Evolutionary conservation across 1,284 basidiomycete species (phyloP).

Genomic region (Cryptococcus sp.): DNA sequence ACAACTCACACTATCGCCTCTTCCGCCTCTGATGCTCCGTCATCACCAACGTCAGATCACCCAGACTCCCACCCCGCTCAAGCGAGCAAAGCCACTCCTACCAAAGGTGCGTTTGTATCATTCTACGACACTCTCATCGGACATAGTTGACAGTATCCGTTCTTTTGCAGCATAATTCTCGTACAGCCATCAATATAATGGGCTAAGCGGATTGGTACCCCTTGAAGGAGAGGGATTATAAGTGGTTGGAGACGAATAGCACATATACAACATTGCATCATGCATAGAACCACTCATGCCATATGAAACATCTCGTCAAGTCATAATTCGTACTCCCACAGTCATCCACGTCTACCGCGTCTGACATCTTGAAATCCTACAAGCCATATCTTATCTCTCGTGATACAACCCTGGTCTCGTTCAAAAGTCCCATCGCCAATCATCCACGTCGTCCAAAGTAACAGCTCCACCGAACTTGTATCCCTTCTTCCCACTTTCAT

Average conservation of each 20-base stretch:
- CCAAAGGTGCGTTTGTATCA: constrained; percentile 20
- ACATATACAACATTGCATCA: not conserved
- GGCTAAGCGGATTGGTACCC: too few species aligned
- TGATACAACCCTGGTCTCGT: not conserved
- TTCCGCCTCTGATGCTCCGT: constrained; percentile 21
- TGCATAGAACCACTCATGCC: too few species aligned
- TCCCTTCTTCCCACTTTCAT: constrained; percentile 32
- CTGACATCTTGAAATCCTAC: too few species aligned
- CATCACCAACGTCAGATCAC: constrained; percentile 11
- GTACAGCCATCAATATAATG: too few species aligned
- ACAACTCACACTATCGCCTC: constrained; percentile 8
- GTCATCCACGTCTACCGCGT: constrained; percentile 1
- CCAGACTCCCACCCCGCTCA: constrained; percentile 2
- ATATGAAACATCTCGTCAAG: not conserved
- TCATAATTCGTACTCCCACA: constrained; percentile 2
- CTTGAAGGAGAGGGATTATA: too few species aligned
- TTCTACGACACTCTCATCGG: too few species aligned
- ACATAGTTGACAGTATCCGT: too few species aligned
- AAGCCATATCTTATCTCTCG: too few species aligned
- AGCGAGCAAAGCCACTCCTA: constrained; percentile 22
- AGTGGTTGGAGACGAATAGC: not conserved
- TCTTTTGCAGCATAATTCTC: too few species aligned
- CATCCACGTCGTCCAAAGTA: constrained; percentile 38
- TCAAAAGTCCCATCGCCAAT: constrained; percentile 43
- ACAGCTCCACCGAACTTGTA: constrained; percentile 33